Percentiles rank a stretch among this genome's conserved stretches.
These are phyloP conservation scores for Thozetella sp. DNA, from an alignment of 495 filamentous ascomycete genomes.

Conservation along the genomic window DNA sequence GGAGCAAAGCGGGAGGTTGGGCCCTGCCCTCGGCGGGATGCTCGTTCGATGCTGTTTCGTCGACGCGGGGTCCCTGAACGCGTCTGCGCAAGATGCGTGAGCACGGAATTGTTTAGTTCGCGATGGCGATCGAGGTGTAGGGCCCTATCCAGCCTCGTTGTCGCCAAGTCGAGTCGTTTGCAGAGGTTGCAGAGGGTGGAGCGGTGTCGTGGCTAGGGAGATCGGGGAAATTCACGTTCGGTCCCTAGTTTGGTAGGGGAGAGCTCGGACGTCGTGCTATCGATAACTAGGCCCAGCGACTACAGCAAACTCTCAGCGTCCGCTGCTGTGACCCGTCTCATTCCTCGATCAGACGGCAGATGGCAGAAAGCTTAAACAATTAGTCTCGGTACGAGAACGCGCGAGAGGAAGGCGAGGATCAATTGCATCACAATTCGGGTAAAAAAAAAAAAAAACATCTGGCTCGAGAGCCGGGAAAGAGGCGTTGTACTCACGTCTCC, in stretches of 20 bases:
- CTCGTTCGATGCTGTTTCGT: not conserved
- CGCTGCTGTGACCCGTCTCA: not conserved
- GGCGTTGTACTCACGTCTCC: too few species aligned
- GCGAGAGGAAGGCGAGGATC: too few species aligned
- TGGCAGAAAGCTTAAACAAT: not conserved
- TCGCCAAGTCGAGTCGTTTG: not conserved
- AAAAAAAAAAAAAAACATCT: too few species aligned
- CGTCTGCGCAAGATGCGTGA: not conserved
- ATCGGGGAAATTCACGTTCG: not conserved
- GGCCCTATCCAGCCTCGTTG: not conserved
- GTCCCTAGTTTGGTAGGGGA: not conserved
- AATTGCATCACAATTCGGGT: too few species aligned
- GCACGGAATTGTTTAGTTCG: not conserved
- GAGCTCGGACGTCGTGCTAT: constrained; percentile 1
- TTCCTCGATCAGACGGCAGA: not conserved
- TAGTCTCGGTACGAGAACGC: too few species aligned
- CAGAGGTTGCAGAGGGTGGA: not conserved
- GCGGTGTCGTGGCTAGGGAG: not conserved
- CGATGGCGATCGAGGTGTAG: not conserved
- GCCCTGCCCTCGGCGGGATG: not conserved
- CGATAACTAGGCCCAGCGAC: not conserved
- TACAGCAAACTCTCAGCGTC: not conserved
- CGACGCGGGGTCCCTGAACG: not conserved
- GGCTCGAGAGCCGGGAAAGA: too few species aligned
- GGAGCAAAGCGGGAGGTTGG: too few species aligned